Base-by-base conservation (phyloP, 345 rosid genomes). In the Euphorbia tirucalli region DNA sequence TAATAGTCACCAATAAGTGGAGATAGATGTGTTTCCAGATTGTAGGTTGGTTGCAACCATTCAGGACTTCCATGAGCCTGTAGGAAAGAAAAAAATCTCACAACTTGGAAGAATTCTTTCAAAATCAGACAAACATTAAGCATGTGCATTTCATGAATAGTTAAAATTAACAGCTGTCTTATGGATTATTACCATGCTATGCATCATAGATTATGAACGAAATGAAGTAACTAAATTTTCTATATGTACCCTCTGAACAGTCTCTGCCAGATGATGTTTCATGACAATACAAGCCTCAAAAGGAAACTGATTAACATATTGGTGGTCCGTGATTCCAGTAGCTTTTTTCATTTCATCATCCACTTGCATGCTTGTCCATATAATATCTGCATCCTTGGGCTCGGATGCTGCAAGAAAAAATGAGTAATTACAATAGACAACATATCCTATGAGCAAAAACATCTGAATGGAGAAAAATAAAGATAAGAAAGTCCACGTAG, bases 261-360 rank as follows among this genome's bases (percentile, higher is more conserved):
- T 94, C 77, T 88, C 95, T 2, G 97, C 98, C 82, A 94, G 86
- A 92, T 91, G 96, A 85, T 94, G 98, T 82, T 94, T 94, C 98
- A 94, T 94, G 75, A 91, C 98, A 73, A 94, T 78, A 77, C 95
- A 94, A 46, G 96, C 93, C 84, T 94, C 98, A 74, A 86, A 94
- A 55, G 98, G 97, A 82, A 91, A 94, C 74, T 94, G 98, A 69
- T 90, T 94, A 37, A 89, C 52, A 68, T 83, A 87, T 70, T 91
- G 97, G 75, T 78, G 80, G 78, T 88, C 91, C 43, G 95, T 87
- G 72, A 94, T 75, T 65, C 97, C 98, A 61, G 84, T 83, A 55
- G 74, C 88, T 55, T 84, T 94, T 81, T 83, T 94, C 73, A 76
- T 73, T 68, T 91, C 95, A 58, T 90, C 92, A 79, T 94, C 96